Evolutionary conservation across 129 eudicot genomes (phyloP), one percentile per base, ranked within the genome.

Genomic region (Kitagawia praeruptora): DNA sequence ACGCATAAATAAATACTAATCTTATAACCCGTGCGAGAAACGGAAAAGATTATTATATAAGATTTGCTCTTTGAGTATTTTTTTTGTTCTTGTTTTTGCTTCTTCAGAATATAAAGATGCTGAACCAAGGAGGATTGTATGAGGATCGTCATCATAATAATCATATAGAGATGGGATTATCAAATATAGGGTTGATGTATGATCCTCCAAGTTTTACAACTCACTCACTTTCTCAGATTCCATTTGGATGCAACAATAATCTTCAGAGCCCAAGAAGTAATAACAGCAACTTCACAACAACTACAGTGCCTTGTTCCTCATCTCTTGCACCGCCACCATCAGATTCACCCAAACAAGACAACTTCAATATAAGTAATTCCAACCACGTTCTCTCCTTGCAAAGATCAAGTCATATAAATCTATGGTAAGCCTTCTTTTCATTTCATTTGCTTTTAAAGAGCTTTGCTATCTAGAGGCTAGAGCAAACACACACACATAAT

Each of bases 91-190:
- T 40, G 31, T 54, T 51, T 56, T 21, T 46, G 34, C 4, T 46
- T 46, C 49, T 47, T 53, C 8, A 64, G 70, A 75, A 18, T n/a
- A 5, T 47, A 42, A 37, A 75, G 75, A 79, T 89, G 90, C 76
- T 87, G 75, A 91, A 83, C 53, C 97, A 91, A 79, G 89, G 87
- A 41, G 92, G 89, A 42, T 86, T 91, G 80, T 87, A 87, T 74
- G 92, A 84, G 64, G 93, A 73, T 41, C 51, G 44, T 8, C 46
- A 89, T 18, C 58, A 51, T 51, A 5, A 51, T 28, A 81, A 84
- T 2, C 49, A 46, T n/a, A 4, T 74, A 80, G 88, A 91, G 75
- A 81, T 80, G 79, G 38, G 56, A 27, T 80, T 80, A n/a, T 31
- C 85, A 42, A 88, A 85, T 38, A 40, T 82, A 72, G 85, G 86